A percentile compares a stretch with the other conserved stretches of the same genome.
Evolutionary conservation across 768 basidiomycete species (phyloP).

Genomic region (Galerina sulciceps): DNA sequence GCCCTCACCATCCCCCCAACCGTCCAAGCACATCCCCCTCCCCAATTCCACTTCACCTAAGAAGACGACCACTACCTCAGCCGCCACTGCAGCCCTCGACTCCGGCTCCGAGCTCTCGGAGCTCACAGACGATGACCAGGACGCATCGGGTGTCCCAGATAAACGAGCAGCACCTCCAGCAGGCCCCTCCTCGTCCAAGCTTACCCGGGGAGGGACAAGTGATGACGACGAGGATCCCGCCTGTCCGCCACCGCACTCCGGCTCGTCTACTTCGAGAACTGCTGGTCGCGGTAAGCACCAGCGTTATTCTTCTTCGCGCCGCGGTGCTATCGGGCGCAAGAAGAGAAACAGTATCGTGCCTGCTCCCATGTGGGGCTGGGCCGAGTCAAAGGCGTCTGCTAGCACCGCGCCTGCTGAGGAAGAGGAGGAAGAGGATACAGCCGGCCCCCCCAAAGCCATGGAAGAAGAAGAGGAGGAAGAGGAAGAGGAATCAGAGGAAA

Average conservation of each 20-base stretch:
- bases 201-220: slow-evolving; percentile 9
- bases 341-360: slow-evolving; percentile 75
- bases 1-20: slow-evolving; percentile 54
- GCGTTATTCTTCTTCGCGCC: slow-evolving; percentile 26
- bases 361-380: slow-evolving; percentile 89
- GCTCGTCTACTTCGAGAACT: slow-evolving; percentile 14
- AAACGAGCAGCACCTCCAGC: slow-evolving; percentile 23
- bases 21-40: slow-evolving; percentile 21
- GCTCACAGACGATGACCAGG: slow-evolving; percentile 82
- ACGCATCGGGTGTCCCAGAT: slow-evolving; percentile 32
- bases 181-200: slow-evolving; percentile 25
- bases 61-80: slow-evolving; percentile 25
- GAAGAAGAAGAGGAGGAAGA: slow-evolving; percentile 60
- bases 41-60: slow-evolving; percentile 23
- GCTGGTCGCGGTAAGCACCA: slow-evolving; percentile 26
- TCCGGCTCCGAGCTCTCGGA: slow-evolving; percentile 81
- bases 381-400: slow-evolving; percentile 46
- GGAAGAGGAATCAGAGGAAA: slow-evolving; percentile 39
- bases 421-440: slow-evolving; percentile 54
- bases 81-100: slow-evolving; percentile 42
- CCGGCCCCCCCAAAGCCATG: slow-evolving; percentile 50
- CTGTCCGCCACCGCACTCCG: slow-evolving; percentile 3
- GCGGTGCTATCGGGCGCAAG: slow-evolving; percentile 39
- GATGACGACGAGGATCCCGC: slow-evolving; percentile 21
- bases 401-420: slow-evolving; percentile 46